A percentile compares a stretch with the other conserved stretches of the same genome.
Conservation (phyloP, 208 protist genomes). For the Leishmania tropica region DNA sequence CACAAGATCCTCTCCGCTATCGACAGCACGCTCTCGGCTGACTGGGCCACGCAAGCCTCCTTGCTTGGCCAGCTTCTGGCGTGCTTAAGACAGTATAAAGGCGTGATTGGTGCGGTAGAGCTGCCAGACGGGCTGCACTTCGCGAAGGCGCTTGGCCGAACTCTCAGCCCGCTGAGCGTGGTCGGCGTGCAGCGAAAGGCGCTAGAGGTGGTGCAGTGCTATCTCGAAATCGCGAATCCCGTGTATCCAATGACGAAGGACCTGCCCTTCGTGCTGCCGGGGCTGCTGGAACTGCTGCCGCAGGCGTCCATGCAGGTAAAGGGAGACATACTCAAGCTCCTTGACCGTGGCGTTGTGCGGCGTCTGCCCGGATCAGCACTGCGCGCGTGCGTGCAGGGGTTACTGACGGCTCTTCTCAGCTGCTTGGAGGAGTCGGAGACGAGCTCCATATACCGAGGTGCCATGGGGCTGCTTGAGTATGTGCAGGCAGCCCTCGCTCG, state of each 20-base stretch:
- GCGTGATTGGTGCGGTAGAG: conserved; percentile 30
- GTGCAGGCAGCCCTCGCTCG: conserved; percentile 20
- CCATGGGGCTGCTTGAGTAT: conserved; percentile 41
- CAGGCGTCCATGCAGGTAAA: conserved; percentile 39
- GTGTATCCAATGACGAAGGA: conserved; percentile 33
- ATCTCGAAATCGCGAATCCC: conserved; percentile 22
- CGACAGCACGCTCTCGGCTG: conserved; percentile 15
- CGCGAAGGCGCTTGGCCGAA: conserved; percentile 42
- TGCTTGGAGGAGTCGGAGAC: conserved; percentile 67
- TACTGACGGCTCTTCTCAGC: conserved; percentile 46
- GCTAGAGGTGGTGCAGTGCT: conserved; percentile 52
- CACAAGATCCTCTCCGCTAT: conserved; percentile 17
- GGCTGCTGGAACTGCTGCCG: conserved; percentile 30
- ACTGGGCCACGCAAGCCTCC: conserved; percentile 27
- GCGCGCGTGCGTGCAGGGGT: conserved; percentile 34
- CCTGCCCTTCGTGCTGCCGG: conserved; percentile 16
- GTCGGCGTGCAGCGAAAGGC: conserved; percentile 78
- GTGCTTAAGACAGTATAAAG: conserved; percentile 18
- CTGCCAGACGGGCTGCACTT: conserved; percentile 46
- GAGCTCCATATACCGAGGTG: conserved; percentile 50
- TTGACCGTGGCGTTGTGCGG: conserved; percentile 23
- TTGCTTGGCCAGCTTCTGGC: conserved; percentile 26
- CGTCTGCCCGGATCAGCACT: conserved; percentile 28
- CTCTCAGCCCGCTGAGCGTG: conserved; percentile 48
- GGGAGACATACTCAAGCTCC: conserved; percentile 16